Conservation (phyloP, 2,329 filamentous ascomycete species). For the Clarireedia monteithiana region DNA sequence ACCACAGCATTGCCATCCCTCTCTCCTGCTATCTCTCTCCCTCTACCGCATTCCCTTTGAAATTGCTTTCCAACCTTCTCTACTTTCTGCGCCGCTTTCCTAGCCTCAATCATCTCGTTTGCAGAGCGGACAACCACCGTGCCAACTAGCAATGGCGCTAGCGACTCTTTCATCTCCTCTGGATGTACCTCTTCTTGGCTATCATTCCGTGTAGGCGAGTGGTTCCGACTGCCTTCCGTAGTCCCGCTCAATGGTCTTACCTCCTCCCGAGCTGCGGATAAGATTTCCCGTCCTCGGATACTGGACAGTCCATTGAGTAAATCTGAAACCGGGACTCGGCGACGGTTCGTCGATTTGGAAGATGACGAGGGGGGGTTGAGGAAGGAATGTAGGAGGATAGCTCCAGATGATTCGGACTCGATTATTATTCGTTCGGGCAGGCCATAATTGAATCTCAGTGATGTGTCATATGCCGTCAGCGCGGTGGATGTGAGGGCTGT, state of each 20-base stretch:
- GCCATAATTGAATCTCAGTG: slow-evolving; percentile 45
- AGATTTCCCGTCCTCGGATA: slow-evolving; percentile 2
- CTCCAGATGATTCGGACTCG: slow-evolving; percentile 39
- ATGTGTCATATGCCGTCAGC: slow-evolving; percentile 44
- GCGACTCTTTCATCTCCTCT: background rate
- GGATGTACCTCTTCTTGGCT: background rate
- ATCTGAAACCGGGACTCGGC: background rate
- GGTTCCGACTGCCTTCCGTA: slow-evolving; percentile 11
- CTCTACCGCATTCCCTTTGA: slow-evolving; percentile 42
- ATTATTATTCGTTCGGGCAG: slow-evolving; percentile 49
- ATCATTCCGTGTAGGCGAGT: background rate
- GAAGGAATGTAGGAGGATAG: slow-evolving; percentile 37
- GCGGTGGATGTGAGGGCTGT: slow-evolving; percentile 45
- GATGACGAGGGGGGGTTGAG: slow-evolving; percentile 30
- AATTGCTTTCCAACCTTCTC: slow-evolving; percentile 48
- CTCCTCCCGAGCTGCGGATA: slow-evolving; percentile 15
- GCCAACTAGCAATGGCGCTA: slow-evolving; percentile 43
- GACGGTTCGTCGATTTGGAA: background rate
- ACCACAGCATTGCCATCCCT: background rate
- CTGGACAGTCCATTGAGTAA: background rate
- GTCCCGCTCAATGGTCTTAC: slow-evolving; percentile 20
- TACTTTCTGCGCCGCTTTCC: slow-evolving; percentile 43
- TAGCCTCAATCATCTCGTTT: slow-evolving; percentile 42
- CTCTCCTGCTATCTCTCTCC: slow-evolving; percentile 27
- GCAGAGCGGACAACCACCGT: slow-evolving; percentile 44